These are phyloP conservation scores for Nicotiana attenuata DNA, from an alignment of 257 asterid species.

Conservation along the genomic window DNA sequence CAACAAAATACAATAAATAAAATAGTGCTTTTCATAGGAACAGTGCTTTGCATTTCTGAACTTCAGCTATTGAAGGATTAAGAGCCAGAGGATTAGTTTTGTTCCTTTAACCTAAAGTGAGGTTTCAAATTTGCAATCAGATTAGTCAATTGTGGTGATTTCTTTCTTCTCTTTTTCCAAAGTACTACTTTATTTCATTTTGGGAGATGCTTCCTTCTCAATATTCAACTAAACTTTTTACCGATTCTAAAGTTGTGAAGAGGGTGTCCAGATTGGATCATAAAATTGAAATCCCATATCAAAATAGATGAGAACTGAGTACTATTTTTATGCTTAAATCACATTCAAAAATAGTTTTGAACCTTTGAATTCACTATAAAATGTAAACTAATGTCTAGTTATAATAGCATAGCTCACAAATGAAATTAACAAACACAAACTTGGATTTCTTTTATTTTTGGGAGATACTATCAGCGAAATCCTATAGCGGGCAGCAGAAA, in stretches of 20 bases:
- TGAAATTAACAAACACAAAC: background rate
- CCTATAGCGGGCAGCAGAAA: background rate
- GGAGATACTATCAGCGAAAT: background rate
- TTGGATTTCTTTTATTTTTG: background rate
- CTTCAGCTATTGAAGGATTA: background rate
- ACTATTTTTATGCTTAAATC: too few species aligned
- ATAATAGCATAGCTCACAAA: background rate
- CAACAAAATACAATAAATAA: background rate
- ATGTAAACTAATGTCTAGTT: background rate
- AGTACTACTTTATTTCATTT: too few species aligned
- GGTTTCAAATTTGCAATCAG: background rate
- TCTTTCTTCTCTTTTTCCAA: too few species aligned
- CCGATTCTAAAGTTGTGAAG: too few species aligned
- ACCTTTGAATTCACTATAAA: background rate
- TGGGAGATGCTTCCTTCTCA: too few species aligned
- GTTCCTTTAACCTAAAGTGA: background rate
- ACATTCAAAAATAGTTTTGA: background rate
- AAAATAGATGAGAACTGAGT: background rate
- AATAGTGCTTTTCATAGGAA: background rate
- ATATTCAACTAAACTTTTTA: too few species aligned
- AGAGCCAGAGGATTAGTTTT: background rate
- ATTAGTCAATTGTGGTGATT: too few species aligned
- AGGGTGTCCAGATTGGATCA: too few species aligned
- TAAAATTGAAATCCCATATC: too few species aligned
- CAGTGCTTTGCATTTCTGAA: background rate